Evolutionary conservation across 139 green algal genomes (phyloP), one percentile per base, ranked within the genome.

Genomic region (Nannochloris sp.): DNA sequence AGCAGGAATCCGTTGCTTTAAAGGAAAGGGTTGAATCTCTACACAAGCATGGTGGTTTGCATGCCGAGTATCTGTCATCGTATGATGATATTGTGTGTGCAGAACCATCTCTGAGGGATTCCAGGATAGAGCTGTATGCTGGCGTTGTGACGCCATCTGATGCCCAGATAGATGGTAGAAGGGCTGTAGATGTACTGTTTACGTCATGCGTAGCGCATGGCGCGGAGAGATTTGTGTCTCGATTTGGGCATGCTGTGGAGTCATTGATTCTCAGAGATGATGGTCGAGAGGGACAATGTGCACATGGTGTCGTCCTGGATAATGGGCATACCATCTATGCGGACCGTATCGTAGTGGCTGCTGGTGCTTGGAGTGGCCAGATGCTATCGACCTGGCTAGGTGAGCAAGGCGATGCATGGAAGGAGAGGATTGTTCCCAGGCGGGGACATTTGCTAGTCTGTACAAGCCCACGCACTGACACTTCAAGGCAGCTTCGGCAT

Each of bases 301-400:
- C 64, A 12, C 6, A 50, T 15, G 67, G 24, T 7, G 54, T 73
- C 7, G 55, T 61, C 29, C 72, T 60, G 11, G 24, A 43, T 7
- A 31, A 18, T 3, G 57, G 69, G 65, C 83, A 34, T 16, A 5
- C 68, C 25, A 25, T 86, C 3, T 12, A 23, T 36, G 62, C 58
- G 8, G 51, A 40, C 11, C 81, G 70, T 9, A 65, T 85, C 29
- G 67, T 92, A 18, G 48, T 92, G 3, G 77, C 83, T 4, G 74
- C 78, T 46, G 85, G 85, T 12, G 83, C 80, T 24, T 92, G 85
- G 85, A 85, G 48, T 9, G 66, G 73, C 12, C 11, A 44, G 5
- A 55, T 83, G 23, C 59, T 83, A 43, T 55, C 60, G 1, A 40
- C 23, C 1, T 44, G 54, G 29, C 29, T 75, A 23, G 43, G 36